Evolutionary conservation across 495 filamentous ascomycete genomes (phyloP), one percentile per base, ranked within the genome.

Genomic region (Neurospora sp.): DNA sequence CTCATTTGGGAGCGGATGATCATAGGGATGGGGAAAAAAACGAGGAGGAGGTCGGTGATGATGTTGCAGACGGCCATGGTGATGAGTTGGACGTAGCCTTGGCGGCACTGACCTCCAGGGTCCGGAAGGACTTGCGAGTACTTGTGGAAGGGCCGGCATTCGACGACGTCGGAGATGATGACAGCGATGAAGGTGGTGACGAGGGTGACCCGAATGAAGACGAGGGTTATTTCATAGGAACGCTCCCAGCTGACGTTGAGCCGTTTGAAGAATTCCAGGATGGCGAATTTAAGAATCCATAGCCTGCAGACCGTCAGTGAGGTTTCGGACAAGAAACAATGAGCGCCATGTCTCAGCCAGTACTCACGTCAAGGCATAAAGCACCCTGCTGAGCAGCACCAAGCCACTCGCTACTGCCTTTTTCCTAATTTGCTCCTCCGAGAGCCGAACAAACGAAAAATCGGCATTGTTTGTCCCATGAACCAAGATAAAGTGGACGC

Each of bases 111-210:
- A 14, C 92, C 89, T 35, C 93, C 94, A 22, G 96, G 94, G 77
- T 97, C 93, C 9, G 96, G 96, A 27, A 89, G 81, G 8, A 98
- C 93, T 80, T 97, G 94, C 94, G 93, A 98, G 83, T 97, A 95
- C 79, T 94, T 89, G 71, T 80, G 68, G 75, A 97, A 92, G 20
- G 96, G 94, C 40, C 89, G 90, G 79, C 96, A 99, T 83, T 98
- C 95, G 48, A 87, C 85, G 39, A 99, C 83, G 18, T 93, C 93
- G 18, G 91, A 89, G 74, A 97, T 89, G 39, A 97, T 81, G 12
- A 95, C 90, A 12, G 88, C 92, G 61, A 93, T 71, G 69, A 98
- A 93, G 22, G 96, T 97, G 11, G 86, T 82, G 41, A 86, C 80
- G 1, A 99, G 89, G 74, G 91, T 92, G 80, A 89, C 88, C 69